Conservation (phyloP, 495 filamentous ascomycete species). For the Lentithecium fluviatile region DNA sequence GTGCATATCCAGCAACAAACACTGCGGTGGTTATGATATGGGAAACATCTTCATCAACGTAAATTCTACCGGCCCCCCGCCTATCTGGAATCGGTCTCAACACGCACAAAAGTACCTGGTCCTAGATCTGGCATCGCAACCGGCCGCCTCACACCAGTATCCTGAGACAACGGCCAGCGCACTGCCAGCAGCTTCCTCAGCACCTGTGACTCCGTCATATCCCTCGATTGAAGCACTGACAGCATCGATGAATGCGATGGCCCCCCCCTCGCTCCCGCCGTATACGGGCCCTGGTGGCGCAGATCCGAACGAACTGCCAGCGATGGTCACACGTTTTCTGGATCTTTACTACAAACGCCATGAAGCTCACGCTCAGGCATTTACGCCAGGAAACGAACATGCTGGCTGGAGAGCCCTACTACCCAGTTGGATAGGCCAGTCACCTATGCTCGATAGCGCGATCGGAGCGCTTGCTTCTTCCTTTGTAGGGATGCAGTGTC, state of each 20-base stretch:
- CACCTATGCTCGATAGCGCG: slow-evolving; percentile 23
- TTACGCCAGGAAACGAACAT: slow-evolving; percentile 12
- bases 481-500: slow-evolving; percentile 25
- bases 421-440: slow-evolving; percentile 15
- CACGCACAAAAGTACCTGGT: slow-evolving; percentile 30
- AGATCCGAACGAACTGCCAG: slow-evolving; percentile 16
- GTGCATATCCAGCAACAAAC: slow-evolving; percentile 19
- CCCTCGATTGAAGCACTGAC: background rate
- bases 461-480: slow-evolving; percentile 17
- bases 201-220: background rate
- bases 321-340: slow-evolving; percentile 19
- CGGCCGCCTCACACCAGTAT: background rate
- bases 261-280: background rate
- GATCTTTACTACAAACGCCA: slow-evolving; percentile 24
- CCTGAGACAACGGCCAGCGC: background rate
- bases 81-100: slow-evolving; percentile 23
- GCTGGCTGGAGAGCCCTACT: slow-evolving; percentile 23
- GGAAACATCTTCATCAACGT: slow-evolving; percentile 30
- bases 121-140: slow-evolving; percentile 21
- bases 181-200: background rate
- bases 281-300: background rate
- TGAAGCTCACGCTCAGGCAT: background rate
- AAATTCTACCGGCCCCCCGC: slow-evolving; percentile 15
- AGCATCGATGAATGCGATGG: background rate
- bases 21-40: slow-evolving; percentile 29